These are phyloP conservation scores for Cutaneotrichosporon daszewskae DNA, from an alignment of 1,284 basidiomycete genomes.

Conservation along the genomic window DNA sequence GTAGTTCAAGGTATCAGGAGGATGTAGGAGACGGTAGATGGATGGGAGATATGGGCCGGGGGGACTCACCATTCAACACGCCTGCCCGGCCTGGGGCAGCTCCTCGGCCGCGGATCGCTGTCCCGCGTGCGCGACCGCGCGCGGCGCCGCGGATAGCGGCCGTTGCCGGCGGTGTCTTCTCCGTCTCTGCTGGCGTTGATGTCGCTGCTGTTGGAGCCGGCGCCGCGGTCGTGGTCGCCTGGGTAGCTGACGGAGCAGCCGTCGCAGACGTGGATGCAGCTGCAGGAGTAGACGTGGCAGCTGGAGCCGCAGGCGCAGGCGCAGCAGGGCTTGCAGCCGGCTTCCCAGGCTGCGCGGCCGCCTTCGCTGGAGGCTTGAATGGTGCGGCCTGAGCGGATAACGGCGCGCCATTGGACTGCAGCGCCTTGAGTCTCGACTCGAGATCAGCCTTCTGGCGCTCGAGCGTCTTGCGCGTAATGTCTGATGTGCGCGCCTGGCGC, in stretches of 20 bases:
- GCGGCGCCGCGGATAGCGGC: neutral
- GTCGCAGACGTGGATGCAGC: slow-evolving; percentile 4
- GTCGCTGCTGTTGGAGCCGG: slow-evolving; percentile 7
- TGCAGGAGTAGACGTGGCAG: slow-evolving; percentile 1
- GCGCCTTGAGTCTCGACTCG: slow-evolving; percentile 33
- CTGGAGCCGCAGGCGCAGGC: slow-evolving; percentile 1
- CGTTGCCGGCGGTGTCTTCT: slow-evolving; percentile 4
- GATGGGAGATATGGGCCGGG: no score
- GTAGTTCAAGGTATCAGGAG: no score
- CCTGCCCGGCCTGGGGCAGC: slow-evolving; percentile 6
- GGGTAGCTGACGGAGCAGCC: slow-evolving; percentile 4
- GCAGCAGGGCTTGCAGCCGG: slow-evolving; percentile 7
- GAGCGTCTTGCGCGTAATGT: slow-evolving; percentile 40
- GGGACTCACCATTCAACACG: slow-evolving; percentile 6
- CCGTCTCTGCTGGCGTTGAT: neutral
- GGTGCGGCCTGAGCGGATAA: slow-evolving; percentile 14
- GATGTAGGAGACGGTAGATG: no score
- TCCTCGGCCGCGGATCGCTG: slow-evolving; percentile 7
- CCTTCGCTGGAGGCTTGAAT: no score
- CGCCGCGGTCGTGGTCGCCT: slow-evolving; percentile 7
- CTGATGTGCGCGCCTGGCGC: slow-evolving; percentile 34
- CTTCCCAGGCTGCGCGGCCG: no score
- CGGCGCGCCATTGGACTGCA: slow-evolving; percentile 6
- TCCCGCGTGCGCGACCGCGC: slow-evolving; percentile 6
- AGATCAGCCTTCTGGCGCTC: slow-evolving; percentile 19